Evolutionary conservation across 192 early-diverging fungal species (phyloP), one percentile per base, ranked within the genome.

Genomic region (Spizellomyces punctatus): DNA sequence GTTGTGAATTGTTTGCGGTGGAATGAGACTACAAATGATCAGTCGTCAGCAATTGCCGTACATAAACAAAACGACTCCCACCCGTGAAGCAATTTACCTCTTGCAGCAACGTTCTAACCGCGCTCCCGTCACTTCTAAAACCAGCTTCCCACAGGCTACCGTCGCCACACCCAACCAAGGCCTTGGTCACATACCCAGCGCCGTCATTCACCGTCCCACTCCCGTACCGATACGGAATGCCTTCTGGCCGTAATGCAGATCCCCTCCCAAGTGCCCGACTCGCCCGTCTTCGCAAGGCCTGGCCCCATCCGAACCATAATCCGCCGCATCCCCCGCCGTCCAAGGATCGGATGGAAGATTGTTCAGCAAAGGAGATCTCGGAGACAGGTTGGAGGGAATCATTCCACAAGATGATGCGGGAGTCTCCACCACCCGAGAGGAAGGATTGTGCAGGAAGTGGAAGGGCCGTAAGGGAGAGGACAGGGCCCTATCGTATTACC

Each of bases 401-500:
- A 69, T 76, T 76, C 61, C 63, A 76, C 41, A 76, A 17, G 10
- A 72, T 59, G 50, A 76, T 64, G 46, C 69, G 68, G 10, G 19
- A 19, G 69, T 76, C 75, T 12, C 12, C 46, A 48, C 75, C 69
- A 5, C 69, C 68, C 8, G 75, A 72, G 46, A 76, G 68, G 41
- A 76, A 66, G 6, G 75, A 66, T n/a, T 52, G 58, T 6, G 19
- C 3, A 17, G 68, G 21, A 27, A 42, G 57, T 27, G 55, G 56
- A 16, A 72, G 62, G 62, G 63, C 54, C 10, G 68, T 55, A 27
- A 76, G 21, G 55, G 63, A 27, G 14, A 71, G 36, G 6, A 72
- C 69, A 5, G 68, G 63, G 8, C 75, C 75, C 75, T 76, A 47
- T 19, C 1, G 21, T 4, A 56, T 64, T 16, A 10, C 4, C 71